A percentile compares a stretch with the other conserved stretches of the same genome.
Conservation (phyloP, 1,284 basidiomycete genomes). For the Cryptococcus sp. region DNA sequence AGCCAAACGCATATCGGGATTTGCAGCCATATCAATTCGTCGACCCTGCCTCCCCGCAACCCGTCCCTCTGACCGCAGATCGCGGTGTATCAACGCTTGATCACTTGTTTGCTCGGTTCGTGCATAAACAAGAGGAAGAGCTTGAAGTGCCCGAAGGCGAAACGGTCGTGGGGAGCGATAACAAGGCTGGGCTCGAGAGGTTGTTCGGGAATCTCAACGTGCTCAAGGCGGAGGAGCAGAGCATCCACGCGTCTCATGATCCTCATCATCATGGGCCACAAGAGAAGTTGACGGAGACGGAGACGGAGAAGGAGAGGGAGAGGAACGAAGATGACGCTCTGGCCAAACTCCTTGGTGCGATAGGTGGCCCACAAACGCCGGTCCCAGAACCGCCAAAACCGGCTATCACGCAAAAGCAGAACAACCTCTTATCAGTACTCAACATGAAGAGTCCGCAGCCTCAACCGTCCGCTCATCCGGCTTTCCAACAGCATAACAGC, state of each 20-base stretch:
- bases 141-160: constrained; percentile 19
- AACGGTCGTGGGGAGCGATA: constrained; percentile 24
- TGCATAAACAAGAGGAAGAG: constrained; percentile 43
- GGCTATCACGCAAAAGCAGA: constrained; percentile 15
- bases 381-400: constrained; percentile 6
- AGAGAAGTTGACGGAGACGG: background rate
- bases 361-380: constrained; percentile 19
- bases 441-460: constrained; percentile 13
- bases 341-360: constrained; percentile 32
- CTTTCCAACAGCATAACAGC: background rate
- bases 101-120: constrained; percentile 42
- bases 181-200: constrained; percentile 35
- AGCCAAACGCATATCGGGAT: constrained; percentile 20
- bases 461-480: background rate
- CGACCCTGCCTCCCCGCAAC: constrained; percentile 8
- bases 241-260: background rate
- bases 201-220: constrained; percentile 37
- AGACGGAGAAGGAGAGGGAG: constrained; percentile 14
- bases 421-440: constrained; percentile 31
- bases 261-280: too few relatives aligned
- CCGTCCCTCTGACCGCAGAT: constrained; percentile 10
- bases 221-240: constrained; percentile 21
- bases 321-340: constrained; percentile 44
- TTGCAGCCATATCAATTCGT: constrained; percentile 43
- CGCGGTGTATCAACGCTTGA: constrained; percentile 35